Percentiles rank a stretch among this genome's conserved stretches.
Conservation (phyloP, 2,329 filamentous ascomycete genomes). For the Nakataea oryzae region DNA sequence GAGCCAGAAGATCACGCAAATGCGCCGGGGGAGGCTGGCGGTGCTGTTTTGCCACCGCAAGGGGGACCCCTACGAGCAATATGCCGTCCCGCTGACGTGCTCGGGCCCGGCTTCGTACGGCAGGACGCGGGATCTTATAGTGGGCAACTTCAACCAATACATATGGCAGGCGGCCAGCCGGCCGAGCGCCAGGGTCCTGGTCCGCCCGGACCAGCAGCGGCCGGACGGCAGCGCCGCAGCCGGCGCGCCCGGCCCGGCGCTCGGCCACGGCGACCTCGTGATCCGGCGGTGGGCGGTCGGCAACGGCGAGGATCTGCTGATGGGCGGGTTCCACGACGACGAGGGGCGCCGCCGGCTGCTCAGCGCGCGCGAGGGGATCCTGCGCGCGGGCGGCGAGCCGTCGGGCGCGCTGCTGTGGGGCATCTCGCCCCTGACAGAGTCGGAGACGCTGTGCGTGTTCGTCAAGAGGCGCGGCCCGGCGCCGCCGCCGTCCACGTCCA, state of each 20-base stretch:
- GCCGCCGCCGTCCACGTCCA: neutral
- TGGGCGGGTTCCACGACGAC: neutral
- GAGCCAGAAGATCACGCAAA: neutral
- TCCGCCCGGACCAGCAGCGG: neutral
- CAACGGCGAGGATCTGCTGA: constrained; percentile 3
- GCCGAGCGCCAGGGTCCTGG: neutral
- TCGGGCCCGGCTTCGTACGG: neutral
- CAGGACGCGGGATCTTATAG: neutral
- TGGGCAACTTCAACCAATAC: neutral
- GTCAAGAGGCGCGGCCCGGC: neutral
- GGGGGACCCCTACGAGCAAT: constrained; percentile 2
- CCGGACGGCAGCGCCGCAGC: neutral
- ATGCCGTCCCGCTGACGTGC: constrained; percentile 1
- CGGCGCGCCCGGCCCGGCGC: neutral
- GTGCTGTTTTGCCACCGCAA: constrained; percentile 3
- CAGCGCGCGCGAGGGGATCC: neutral
- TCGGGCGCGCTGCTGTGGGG: constrained; percentile 1
- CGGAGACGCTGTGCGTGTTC: constrained; percentile 1
- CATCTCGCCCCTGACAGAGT: constrained; percentile 1
- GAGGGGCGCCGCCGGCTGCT: neutral
- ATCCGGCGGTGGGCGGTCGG: constrained; percentile 1
- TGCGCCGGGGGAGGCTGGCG: neutral
- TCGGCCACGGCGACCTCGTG: constrained; percentile 2
- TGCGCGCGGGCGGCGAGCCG: neutral
- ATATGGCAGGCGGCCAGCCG: neutral